Conservation (phyloP, 305 asterid species). For the Solanum hybrid region DNA sequence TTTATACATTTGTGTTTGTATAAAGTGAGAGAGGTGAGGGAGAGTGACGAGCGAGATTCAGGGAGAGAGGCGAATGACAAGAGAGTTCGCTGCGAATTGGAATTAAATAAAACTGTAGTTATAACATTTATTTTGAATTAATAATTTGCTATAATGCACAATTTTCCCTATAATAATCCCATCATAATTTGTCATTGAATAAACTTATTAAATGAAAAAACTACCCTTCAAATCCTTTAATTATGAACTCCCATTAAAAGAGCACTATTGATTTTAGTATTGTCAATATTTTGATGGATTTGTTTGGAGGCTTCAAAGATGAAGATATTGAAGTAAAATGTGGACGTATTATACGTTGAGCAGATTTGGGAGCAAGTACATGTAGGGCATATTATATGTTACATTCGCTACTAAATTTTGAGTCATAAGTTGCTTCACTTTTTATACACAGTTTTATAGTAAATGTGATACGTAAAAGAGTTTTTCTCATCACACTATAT, state of each 20-base stretch:
- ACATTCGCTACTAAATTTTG: not conserved
- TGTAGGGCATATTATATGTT: not conserved
- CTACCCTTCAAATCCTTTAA: not conserved
- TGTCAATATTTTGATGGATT: not conserved
- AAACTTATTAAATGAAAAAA: not conserved
- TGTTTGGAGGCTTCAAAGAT: not conserved
- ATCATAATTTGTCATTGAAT: not conserved
- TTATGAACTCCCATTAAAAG: not conserved
- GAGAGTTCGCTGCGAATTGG: not conserved
- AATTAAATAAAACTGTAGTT: too few species aligned
- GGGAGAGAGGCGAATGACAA: too few species aligned
- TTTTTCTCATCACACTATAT: too few species aligned
- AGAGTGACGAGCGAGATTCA: too few species aligned
- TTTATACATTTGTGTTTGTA: too few species aligned
- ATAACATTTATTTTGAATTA: not conserved
- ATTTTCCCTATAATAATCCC: not conserved
- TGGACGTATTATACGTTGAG: not conserved
- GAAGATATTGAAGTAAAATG: not conserved
- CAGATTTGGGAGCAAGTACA: not conserved
- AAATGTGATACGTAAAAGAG: too few species aligned
- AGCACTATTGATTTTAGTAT: not conserved
- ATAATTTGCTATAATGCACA: not conserved
- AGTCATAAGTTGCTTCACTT: too few species aligned
- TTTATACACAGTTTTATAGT: too few species aligned
- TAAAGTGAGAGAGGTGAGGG: too few species aligned